phyloP scores from a whole-genome alignment of 495 filamentous ascomycete genomes.

The Penicillium pulvis region DNA sequence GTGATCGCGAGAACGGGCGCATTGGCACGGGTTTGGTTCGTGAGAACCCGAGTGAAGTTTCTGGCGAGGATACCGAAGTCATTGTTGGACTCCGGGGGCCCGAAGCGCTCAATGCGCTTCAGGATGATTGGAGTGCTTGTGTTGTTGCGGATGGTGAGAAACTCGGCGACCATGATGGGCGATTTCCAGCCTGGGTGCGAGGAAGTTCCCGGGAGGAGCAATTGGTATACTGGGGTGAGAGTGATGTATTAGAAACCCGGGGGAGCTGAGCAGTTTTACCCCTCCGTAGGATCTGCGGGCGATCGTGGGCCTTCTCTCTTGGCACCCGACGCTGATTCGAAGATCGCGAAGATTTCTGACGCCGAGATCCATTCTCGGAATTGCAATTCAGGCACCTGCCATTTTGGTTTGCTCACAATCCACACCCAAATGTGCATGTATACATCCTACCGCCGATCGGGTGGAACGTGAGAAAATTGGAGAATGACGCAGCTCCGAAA shows the following conservation, averaged over 20 bases:
- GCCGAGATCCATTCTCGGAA: slow-evolving; percentile 1
- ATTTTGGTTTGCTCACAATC: neutral
- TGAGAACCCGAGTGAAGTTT: slow-evolving; percentile 54
- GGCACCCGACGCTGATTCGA: slow-evolving; percentile 23
- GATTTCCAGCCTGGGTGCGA: neutral
- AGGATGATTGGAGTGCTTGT: slow-evolving; percentile 72
- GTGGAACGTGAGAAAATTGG: neutral
- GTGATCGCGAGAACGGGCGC: slow-evolving; percentile 45
- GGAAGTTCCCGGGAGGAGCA: neutral
- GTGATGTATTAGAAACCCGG: neutral
- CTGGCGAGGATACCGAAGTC: slow-evolving; percentile 43
- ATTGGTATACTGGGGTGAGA: neutral
- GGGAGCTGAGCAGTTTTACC: slow-evolving; percentile 11
- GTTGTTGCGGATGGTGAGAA: slow-evolving; percentile 84
- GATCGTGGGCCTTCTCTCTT: slow-evolving; percentile 20
- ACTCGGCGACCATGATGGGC: slow-evolving; percentile 43
- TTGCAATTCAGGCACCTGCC: neutral
- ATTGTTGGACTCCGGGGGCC: slow-evolving; percentile 43
- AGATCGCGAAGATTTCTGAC: slow-evolving; percentile 9
- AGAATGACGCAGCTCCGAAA: neutral
- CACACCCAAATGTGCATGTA: neutral
- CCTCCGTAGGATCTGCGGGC: slow-evolving; percentile 22
- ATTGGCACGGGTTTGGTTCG: slow-evolving; percentile 44
- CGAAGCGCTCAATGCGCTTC: slow-evolving; percentile 74
- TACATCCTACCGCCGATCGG: neutral